Evolutionary conservation across 345 rosid genomes (phyloP), one percentile per base, ranked within the genome.

Genomic region (Nephelium lappaceum): DNA sequence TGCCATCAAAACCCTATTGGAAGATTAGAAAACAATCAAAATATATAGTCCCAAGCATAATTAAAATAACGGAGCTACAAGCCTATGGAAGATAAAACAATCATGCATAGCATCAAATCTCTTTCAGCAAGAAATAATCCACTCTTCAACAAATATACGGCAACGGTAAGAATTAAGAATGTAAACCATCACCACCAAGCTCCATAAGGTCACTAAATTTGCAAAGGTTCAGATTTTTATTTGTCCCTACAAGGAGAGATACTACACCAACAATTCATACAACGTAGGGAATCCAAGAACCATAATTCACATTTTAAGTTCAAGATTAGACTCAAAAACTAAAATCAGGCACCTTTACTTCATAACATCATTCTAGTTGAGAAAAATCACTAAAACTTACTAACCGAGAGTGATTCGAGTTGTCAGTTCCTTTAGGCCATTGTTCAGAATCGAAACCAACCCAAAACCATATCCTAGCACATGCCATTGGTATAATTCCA

Each of bases 1-100:
- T 72, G 81, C 81, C 88, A 81, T 85, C 77, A 58, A 19, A 47
- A 80, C 16, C 80, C 84, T 78, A 42, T 75, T 57, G 61, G 4
- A 78, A 77, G 57, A 42, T 42, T 1, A 27, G 53, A 63, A 67
- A 78, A 65, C 41, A 19, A 7, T 42, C 64, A 63, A 70, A 80
- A 69, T 25, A 42, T 38, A 31, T 21, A 71, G n/a, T 18, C 47
- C 73, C 67, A 58, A 51, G 24, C 67, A 78, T 10, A 24, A 36
- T 11, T 49, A 31, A 2, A 81, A 1, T 16, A 45, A 49, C 10
- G 27, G n/a, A 39, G 39, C 31, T 38, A 2, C 51, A 64, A 49
- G 25, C 47, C 14, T 24, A 27, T 11, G 38, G 42, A 10, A 27
- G 69, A 62, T 62, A 25, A 61, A 41, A 73, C 8, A 73, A 73